These are phyloP conservation scores for Agaricus blazei DNA, from an alignment of 768 basidiomycete genomes.

Conservation along the genomic window DNA sequence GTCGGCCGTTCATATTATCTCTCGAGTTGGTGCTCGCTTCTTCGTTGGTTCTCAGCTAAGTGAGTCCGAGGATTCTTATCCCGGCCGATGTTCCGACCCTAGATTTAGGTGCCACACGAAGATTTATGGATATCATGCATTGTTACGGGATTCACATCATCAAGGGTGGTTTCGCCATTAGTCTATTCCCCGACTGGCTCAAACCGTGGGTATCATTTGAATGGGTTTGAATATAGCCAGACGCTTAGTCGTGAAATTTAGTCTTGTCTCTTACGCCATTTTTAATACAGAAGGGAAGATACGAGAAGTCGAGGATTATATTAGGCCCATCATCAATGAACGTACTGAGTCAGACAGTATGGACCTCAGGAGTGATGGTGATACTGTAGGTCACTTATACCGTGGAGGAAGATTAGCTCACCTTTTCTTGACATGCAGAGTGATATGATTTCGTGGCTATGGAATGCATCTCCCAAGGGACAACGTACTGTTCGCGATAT, in stretches of 20 bases:
- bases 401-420: background rate
- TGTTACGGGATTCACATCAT: slow-evolving; percentile 31
- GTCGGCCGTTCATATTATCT: slow-evolving; percentile 11
- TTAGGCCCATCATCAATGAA: slow-evolving; percentile 8
- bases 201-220: slow-evolving; percentile 30
- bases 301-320: slow-evolving; percentile 5
- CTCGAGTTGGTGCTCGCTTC: slow-evolving; percentile 20
- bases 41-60: slow-evolving; percentile 24
- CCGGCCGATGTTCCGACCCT: background rate
- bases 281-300: background rate
- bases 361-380: slow-evolving; percentile 21
- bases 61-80: slow-evolving; percentile 5
- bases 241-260: background rate
- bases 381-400: slow-evolving; percentile 21
- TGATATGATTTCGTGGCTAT: slow-evolving; percentile 33
- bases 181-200: slow-evolving; percentile 34
- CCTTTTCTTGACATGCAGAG: slow-evolving; percentile 19
- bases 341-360: background rate
- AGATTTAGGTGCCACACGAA: slow-evolving; percentile 33
- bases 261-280: background rate
- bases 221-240: background rate
- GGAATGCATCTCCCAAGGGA: slow-evolving; percentile 23
- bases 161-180: slow-evolving; percentile 24
- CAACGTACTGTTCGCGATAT: slow-evolving; percentile 22
- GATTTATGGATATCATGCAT: slow-evolving; percentile 32